phyloP scores from a whole-genome alignment of 371 early-diverging fungal genomes.

The Mortierella sp. region DNA sequence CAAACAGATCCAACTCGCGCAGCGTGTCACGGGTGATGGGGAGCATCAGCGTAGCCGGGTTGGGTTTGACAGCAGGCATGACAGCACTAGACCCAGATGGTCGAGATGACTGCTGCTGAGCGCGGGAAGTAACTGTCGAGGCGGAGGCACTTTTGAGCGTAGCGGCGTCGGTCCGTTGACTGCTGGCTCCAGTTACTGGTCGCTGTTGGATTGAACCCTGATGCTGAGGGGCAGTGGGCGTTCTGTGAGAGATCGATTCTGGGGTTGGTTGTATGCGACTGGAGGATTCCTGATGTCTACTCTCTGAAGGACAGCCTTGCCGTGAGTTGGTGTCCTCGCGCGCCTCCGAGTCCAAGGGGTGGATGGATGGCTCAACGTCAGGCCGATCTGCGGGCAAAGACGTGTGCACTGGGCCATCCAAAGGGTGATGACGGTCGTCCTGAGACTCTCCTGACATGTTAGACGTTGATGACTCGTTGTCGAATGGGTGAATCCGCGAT shows the following conservation, averaged over 20 bases:
- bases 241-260: not conserved
- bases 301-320: not conserved
- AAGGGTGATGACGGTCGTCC: slow-evolving; percentile 7
- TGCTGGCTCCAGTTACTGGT: not conserved
- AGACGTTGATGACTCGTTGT: slow-evolving; percentile 15
- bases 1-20: slow-evolving; percentile 73
- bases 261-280: not conserved
- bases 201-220: not conserved
- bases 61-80: not conserved
- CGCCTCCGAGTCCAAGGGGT: slow-evolving; percentile 32
- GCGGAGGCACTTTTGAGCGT: not conserved
- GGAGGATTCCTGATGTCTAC: not conserved
- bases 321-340: not conserved
- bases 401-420: not conserved
- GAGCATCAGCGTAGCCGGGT: slow-evolving; percentile 56
- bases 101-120: slow-evolving; percentile 6
- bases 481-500: slow-evolving; percentile 37
- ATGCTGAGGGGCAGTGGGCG: not conserved
- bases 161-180: not conserved
- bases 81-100: slow-evolving; percentile 12
- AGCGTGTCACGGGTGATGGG: slow-evolving; percentile 74
- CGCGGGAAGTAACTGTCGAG: not conserved
- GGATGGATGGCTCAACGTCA: slow-evolving; percentile 24
- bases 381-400: not conserved
- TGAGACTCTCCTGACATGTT: not conserved